A percentile compares a stretch with the other conserved stretches of the same genome.
phyloP scores from a whole-genome alignment of 148 eudicot genomes.

The Fagopyrum homotropicum region DNA sequence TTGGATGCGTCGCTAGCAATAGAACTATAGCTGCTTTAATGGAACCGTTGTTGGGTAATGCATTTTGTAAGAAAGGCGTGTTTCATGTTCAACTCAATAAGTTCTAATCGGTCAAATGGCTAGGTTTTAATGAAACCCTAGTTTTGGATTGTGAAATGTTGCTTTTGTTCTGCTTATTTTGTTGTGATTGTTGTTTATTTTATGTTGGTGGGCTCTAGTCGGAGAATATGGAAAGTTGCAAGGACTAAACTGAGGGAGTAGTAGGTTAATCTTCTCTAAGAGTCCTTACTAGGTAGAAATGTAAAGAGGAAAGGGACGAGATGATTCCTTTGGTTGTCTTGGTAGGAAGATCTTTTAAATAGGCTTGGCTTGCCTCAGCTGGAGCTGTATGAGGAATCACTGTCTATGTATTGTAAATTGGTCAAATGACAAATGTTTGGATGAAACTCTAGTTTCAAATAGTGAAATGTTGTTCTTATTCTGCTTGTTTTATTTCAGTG shows the following conservation, averaged over 20 bases:
- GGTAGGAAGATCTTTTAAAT: not conserved
- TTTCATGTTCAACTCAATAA: not conserved
- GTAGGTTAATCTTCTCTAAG: not conserved
- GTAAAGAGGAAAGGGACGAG: not conserved
- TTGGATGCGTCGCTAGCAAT: not conserved
- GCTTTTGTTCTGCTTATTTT: not conserved
- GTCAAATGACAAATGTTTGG: not conserved
- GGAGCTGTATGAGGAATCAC: not conserved
- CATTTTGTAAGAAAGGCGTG: not conserved
- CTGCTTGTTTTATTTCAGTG: not conserved
- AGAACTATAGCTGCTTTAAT: not conserved
- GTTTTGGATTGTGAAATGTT: not conserved
- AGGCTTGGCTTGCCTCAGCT: not conserved
- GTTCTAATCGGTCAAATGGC: not conserved
- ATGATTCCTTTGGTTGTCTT: not conserved
- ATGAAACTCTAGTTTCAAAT: not conserved
- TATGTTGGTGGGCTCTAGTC: not conserved
- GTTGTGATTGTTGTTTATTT: not conserved
- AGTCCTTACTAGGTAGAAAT: not conserved
- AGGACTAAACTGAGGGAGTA: not conserved
- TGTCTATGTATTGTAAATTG: not conserved
- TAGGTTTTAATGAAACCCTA: slow-evolving; percentile 1
- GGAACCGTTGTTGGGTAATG: not conserved
- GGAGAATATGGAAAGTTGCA: not conserved
- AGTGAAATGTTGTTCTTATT: not conserved